Evolutionary conservation across 2,329 filamentous ascomycete species (phyloP), one percentile per base, ranked within the genome.

Genomic region (Tolypocladium guangdongense): DNA sequence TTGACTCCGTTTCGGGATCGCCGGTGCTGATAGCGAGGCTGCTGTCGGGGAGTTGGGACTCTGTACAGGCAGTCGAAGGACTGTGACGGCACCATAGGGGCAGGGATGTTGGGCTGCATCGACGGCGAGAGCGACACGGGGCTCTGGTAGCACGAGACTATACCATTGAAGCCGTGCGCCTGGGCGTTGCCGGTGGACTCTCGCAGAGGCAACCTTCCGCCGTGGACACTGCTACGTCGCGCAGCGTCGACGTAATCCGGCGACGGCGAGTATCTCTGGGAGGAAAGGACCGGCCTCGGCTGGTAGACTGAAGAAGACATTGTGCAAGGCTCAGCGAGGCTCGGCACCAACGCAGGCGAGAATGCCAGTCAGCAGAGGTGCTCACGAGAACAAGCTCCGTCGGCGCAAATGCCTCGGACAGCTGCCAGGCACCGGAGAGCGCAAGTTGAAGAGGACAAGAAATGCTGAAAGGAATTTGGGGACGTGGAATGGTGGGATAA

Each of bases 151-250:
- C 73, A 75, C 41, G 74, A 70, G 33, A 71, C 69, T 57, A 74
- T 61, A 56, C 69, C 63, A 57, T 69, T 70, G 66, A 68, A 71
- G 63, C 48, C 66, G 58, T 70, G 67, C 52, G 68, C 62, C 61
- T 81, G 78, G 48, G 72, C 68, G 64, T 81, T 82, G 60, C 74
- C 74, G 14, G 72, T 76, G 22, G 76, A 73, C 60, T 82, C 78
- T 54, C 75, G 69, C 38, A 82, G 71, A 33, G 78, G 78, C 55
- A 74, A 68, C 55, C 75, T 62, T 59, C 64, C 64, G 60, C 58
- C 58, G 62, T 68, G 62, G 62, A 66, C 55, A 51, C 65, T 67
- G 58, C 69, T 68, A 58, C 75, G 71, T 53, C 74, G 71, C 53
- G 65, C 43, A 16, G 43, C 62, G 59, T 78, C 77, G 58, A 71